Conservation (phyloP, 1,284 basidiomycete genomes). For the Rhodotorula mucilaginosa region DNA sequence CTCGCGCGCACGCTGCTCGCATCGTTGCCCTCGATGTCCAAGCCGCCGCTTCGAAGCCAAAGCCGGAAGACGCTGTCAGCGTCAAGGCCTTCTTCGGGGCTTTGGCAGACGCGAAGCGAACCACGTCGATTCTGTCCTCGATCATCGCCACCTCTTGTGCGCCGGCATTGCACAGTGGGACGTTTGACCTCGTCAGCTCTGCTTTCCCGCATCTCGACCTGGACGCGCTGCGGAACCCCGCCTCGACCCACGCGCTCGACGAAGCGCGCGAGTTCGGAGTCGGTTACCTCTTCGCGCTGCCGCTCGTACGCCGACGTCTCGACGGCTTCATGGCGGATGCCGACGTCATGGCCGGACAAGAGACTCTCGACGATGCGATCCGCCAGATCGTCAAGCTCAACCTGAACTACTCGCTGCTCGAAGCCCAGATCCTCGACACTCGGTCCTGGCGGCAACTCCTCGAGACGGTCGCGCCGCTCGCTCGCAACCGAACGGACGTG, state of each 20-base stretch:
- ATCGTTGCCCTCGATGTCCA: conserved; percentile 55
- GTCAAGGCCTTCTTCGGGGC: conserved; percentile 50
- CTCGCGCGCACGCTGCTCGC: conserved; percentile 70
- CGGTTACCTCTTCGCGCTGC: conserved; percentile 64
- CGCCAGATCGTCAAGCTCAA: conserved; percentile 62
- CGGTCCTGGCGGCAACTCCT: conserved; percentile 76
- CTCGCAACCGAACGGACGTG: conserved; percentile 57
- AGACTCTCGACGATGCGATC: conserved; percentile 46
- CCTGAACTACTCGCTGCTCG: conserved; percentile 77
- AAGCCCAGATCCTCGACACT: conserved; percentile 69
- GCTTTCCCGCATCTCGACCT: conserved; percentile 48
- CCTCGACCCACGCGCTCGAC: conserved; percentile 54
- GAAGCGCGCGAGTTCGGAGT: conserved; percentile 73
- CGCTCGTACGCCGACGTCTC: conserved; percentile 44
- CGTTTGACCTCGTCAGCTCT: conserved; percentile 48
- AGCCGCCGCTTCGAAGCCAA: conserved; percentile 54
- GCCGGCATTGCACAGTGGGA: conserved; percentile 62
- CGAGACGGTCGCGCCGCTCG: conserved; percentile 62
- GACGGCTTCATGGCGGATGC: conserved; percentile 49
- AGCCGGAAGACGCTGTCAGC: conserved; percentile 59
- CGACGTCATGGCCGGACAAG: conserved; percentile 15
- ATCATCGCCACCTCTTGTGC: conserved; percentile 67
- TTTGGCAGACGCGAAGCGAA: conserved; percentile 61
- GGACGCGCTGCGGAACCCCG: conserved; percentile 57
- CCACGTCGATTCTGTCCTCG: conserved; percentile 59